Evolutionary conservation across 2,329 filamentous ascomycete species (phyloP).

Genomic region (Xylariaceae sp.): DNA sequence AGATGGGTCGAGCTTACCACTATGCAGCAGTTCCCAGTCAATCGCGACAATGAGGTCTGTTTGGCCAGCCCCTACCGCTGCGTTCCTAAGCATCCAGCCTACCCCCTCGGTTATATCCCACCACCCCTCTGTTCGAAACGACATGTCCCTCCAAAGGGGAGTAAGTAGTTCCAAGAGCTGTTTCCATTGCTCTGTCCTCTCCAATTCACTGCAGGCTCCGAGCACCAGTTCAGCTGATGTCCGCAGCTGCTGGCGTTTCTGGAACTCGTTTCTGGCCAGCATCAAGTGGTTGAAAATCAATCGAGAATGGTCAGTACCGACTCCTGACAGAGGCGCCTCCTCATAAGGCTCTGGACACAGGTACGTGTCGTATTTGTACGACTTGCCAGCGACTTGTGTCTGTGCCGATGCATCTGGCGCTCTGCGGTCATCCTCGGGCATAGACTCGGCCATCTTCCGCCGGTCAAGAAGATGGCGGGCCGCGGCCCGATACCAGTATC

Average conservation of each 20-base stretch:
- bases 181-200: constrained; percentile 42
- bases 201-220: constrained; percentile 50
- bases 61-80: constrained; percentile 44
- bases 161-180: constrained; percentile 46
- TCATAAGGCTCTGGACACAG: constrained; percentile 57
- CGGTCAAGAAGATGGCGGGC: constrained; percentile 49
- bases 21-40: constrained; percentile 58
- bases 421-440: constrained; percentile 52
- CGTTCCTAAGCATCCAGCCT: constrained; percentile 52
- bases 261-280: constrained; percentile 46
- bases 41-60: constrained; percentile 51
- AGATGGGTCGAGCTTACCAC: constrained; percentile 36
- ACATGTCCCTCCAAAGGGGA: constrained; percentile 49
- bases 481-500: constrained; percentile 59
- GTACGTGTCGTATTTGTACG: constrained; percentile 57
- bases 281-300: constrained; percentile 47
- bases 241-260: constrained; percentile 44
- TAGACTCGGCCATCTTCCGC: constrained; percentile 44
- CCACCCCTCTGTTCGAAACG: constrained; percentile 54
- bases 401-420: constrained; percentile 41
- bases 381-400: constrained; percentile 39
- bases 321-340: constrained; percentile 45
- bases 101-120: constrained; percentile 51
- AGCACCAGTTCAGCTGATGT: constrained; percentile 49
- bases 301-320: constrained; percentile 47